Evolutionary conservation across 441 rosid species (phyloP).

Genomic region (Cnidoscolus chayamansa): DNA sequence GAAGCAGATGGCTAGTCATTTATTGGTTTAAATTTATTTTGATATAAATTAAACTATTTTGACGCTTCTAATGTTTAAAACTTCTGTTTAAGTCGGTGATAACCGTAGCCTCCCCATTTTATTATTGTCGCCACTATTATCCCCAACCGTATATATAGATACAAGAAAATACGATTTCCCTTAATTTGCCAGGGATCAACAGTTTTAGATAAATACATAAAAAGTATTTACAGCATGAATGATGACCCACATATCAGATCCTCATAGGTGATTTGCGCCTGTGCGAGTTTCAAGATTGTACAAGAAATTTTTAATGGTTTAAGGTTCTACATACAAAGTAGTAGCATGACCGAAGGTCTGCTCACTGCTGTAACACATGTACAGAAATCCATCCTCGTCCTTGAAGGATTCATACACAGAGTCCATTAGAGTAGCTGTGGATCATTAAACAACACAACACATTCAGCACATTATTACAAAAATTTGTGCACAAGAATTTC

Average conservation of each 20-base stretch:
- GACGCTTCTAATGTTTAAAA: too few relatives aligned
- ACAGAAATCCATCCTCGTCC: conserved; percentile 87
- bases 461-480: not conserved
- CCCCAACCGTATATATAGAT: too few relatives aligned
- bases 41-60: too few relatives aligned
- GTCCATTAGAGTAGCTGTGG: conserved; percentile 67
- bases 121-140: too few relatives aligned
- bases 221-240: conserved; percentile 7
- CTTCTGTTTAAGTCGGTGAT: too few relatives aligned
- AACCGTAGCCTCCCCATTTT: too few relatives aligned
- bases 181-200: not conserved
- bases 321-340: not conserved
- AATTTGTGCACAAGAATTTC: too few relatives aligned
- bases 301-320: not conserved
- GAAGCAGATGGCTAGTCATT: too few relatives aligned
- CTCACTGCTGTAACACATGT: conserved; percentile 91
- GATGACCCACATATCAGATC: not conserved
- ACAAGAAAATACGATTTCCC: not conserved
- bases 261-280: not conserved
- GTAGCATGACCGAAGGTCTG: conserved; percentile 60
- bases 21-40: too few relatives aligned
- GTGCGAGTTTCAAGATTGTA: not conserved
- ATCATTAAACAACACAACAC: not conserved
- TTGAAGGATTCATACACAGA: conserved; percentile 63
- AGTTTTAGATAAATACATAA: not conserved